Evolutionary conservation across 2,329 filamentous ascomycete species (phyloP), one percentile per base, ranked within the genome.

Genomic region (Penicillium verrucosum): DNA sequence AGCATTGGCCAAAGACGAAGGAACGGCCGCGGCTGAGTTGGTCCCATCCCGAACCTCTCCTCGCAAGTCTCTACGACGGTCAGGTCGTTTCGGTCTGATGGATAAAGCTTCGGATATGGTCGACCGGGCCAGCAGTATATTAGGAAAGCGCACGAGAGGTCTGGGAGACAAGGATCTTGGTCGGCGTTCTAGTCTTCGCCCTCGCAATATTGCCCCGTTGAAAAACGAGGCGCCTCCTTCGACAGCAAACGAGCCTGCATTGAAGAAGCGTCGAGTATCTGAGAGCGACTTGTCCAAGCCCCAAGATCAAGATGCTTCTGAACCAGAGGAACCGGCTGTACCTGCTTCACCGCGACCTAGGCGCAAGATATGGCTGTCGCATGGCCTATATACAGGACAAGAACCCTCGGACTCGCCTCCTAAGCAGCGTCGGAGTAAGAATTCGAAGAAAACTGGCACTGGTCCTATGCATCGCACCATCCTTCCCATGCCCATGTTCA

Each of bases 341-440:
- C 58, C 66, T 27, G 54, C 65, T 37, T 57, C 61, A 49, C 68
- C 51, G 29, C 66, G 53, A 56, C 70, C 59, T 66, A 81, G 65
- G 72, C 75, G 80, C 50, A 96, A 96, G 78, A 86, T 86, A 63
- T 97, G 89, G 83, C 79, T 95, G 52, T 80, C 82, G 51, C 89
- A 92, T 71, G 94, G 93, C 10, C 80, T 97, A 14, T 97, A 95
- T 68, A 87, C 90, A 0, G 94, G 94, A 29, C 93, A 97, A 72
- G 81, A 86, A 30, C 75, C 75, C 21, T 75, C 77, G 38, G 74
- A 80, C 53, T 70, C 77, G 49, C 76, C 78, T 49, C 70, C 80
- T 12, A 78, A 78, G 47, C 80, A 81, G 63, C 78, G 76, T 58
- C 77, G 77, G 58, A 80, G 76, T 59, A 76, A 72, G 57, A 70